Conservation (phyloP, 1,284 basidiomycete species). For the Megacollybia platyphylla region DNA sequence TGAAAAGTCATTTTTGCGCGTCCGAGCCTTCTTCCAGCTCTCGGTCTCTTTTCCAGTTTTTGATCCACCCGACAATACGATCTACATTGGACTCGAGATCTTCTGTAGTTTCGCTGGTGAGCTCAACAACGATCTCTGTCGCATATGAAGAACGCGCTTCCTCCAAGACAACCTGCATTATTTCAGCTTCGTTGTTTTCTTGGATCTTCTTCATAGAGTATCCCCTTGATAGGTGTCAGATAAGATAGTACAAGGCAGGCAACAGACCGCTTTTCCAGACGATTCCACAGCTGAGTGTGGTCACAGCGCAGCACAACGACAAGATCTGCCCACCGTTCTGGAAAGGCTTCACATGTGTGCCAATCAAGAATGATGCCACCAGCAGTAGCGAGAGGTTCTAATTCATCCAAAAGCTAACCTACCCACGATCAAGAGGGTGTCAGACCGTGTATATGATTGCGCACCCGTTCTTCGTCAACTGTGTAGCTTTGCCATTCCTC, state of each 20-base stretch:
- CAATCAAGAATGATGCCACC: conserved; percentile 92
- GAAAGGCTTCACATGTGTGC: conserved; percentile 93
- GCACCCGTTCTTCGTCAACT: conserved; percentile 91
- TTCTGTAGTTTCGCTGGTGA: conserved; percentile 68
- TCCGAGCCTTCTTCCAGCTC: conserved; percentile 3
- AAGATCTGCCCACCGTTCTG: conserved; percentile 96
- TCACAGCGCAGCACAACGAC: conserved; percentile 89
- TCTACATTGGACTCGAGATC: conserved; percentile 83
- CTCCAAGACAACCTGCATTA: conserved; percentile 87
- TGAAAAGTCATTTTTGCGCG: neutral
- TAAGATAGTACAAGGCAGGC: conserved; percentile 1
- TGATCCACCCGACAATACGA: conserved; percentile 80
- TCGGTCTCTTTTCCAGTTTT: conserved; percentile 56
- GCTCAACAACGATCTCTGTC: conserved; percentile 76
- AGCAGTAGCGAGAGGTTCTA: conserved; percentile 57
- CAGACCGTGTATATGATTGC: conserved; percentile 2
- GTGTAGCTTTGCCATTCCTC: conserved; percentile 92
- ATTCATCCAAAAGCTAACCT: conserved; percentile 70
- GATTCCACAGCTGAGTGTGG: conserved; percentile 83
- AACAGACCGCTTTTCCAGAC: conserved; percentile 85
- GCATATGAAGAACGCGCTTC: conserved; percentile 86
- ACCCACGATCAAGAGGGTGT: neutral
- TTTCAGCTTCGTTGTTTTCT: conserved; percentile 98
- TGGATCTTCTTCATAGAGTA: conserved; percentile 92
- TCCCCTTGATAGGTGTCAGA: conserved; percentile 34